Percentiles rank a stretch among this genome's conserved stretches.
phyloP scores from a whole-genome alignment of 208 protist species.

The Leishmania guyanensis region DNA sequence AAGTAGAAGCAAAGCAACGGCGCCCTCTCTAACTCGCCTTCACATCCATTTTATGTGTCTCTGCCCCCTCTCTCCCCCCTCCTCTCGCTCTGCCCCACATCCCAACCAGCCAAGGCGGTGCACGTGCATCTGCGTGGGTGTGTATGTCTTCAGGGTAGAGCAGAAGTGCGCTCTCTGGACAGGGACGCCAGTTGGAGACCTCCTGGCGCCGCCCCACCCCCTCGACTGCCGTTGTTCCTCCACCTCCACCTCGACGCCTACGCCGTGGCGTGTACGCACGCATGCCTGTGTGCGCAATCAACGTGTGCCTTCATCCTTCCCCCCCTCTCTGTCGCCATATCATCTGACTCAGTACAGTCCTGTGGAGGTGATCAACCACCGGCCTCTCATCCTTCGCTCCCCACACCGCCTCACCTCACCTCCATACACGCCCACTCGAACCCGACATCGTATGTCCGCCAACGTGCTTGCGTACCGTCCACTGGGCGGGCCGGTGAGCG shows the following conservation, averaged over 20 bases:
- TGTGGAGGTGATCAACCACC: not conserved
- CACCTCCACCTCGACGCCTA: not conserved
- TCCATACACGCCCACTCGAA: not conserved
- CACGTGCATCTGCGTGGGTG: not conserved
- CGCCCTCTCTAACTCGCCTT: not conserved
- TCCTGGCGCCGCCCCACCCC: not conserved
- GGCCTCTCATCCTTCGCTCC: not conserved
- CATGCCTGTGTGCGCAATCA: not conserved
- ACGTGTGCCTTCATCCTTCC: not conserved
- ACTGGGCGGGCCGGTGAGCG: conserved; percentile 20
- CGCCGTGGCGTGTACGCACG: not conserved
- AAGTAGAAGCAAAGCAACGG: not conserved
- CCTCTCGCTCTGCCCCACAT: not conserved
- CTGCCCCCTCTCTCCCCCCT: not conserved
- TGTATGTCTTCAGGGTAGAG: conserved; percentile 2
- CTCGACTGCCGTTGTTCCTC: not conserved
- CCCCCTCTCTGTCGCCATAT: not conserved
- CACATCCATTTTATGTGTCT: not conserved
- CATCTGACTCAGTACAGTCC: not conserved
- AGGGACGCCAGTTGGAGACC: not conserved
- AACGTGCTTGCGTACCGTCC: conserved; percentile 20
- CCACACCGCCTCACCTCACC: not conserved
- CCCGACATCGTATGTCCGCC: not conserved
- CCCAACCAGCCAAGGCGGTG: not conserved
- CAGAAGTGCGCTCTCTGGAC: not conserved